Evolutionary conservation across 176 grass and related monocot genomes (phyloP), one percentile per base, ranked within the genome.

Genomic region (Eragrostis nindensis): DNA sequence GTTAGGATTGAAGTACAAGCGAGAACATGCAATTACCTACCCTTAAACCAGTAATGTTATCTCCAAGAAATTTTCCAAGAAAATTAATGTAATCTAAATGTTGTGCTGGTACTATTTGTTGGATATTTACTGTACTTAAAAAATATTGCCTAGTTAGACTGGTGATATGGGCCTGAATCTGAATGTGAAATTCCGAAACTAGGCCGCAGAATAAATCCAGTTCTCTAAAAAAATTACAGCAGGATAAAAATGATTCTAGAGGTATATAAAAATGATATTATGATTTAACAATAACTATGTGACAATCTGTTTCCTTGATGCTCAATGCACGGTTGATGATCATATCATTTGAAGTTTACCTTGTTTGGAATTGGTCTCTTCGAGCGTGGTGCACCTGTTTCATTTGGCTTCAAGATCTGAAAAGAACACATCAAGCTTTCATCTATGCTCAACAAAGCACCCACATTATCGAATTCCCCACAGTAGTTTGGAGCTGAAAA

Each of bases 401-500:
- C 86, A 53, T 86, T 85, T 70, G 92, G 92, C 50, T 91, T 94
- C 79, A 94, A 84, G 14, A 94, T 94, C 54, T 94, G 82, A 68
- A 94, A 94, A 41, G 89, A 94, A 85, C 92, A 94, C 86, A 86
- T 83, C 50, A 94, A 81, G 65, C 80, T 91, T 82, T 91, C 85
- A 65, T 94, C 92, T 76, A 94, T 86, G 82, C 89, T 91, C 67
- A 94, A 87, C 65, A 94, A 66, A 94, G 92, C 92, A 78, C 92
- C 92, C 1, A 44, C 92, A 73, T 94, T 94, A 79, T 94, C 92
- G 40, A 94, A 94, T 81, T 94, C 92, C 15, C 89, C 92, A 29
- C 92, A 94, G 47, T 94, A 94, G 70, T 94, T 94, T 63, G 92
- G 92, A 82, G 92, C 92, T 66, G 92, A 94, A 85, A 94, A 94